Evolutionary conservation across 1,139 yeast species (phyloP).

Genomic region (Candida sanyaensis): DNA sequence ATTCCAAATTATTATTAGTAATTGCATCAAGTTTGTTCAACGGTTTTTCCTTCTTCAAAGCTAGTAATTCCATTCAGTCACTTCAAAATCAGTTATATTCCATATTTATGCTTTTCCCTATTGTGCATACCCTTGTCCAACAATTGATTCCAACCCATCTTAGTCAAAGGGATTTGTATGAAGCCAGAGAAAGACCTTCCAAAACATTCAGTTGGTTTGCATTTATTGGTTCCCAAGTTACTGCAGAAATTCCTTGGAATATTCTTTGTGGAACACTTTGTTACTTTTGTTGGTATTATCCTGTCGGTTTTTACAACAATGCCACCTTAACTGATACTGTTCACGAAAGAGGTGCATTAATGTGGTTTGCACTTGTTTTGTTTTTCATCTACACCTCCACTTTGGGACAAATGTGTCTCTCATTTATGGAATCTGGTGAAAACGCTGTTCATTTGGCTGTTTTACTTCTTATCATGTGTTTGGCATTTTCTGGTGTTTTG

Average conservation of each 20-base stretch:
- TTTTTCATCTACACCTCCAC: slow-evolving; percentile 34
- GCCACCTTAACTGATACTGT: slow-evolving; percentile 37
- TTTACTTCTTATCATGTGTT: slow-evolving; percentile 27
- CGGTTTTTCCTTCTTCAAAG: slow-evolving; percentile 44
- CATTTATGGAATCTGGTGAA: slow-evolving; percentile 38
- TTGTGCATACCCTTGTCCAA: slow-evolving; percentile 53
- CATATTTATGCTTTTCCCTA: slow-evolving; percentile 51
- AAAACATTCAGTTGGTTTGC: slow-evolving; percentile 29
- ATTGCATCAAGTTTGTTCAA: slow-evolving; percentile 43
- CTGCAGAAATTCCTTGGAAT: slow-evolving; percentile 79
- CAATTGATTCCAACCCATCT: slow-evolving; percentile 41
- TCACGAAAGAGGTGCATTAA: slow-evolving; percentile 39
- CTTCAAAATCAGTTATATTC: slow-evolving; percentile 51
- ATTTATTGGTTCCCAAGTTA: slow-evolving; percentile 57
- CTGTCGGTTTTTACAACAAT: slow-evolving; percentile 61
- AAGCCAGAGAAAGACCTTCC: slow-evolving; percentile 33
- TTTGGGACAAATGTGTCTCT: slow-evolving; percentile 37
- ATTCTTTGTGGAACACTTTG: slow-evolving; percentile 61
- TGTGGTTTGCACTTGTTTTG: slow-evolving; percentile 44
- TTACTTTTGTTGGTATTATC: slow-evolving; percentile 38
- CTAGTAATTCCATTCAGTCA: slow-evolving; percentile 34
- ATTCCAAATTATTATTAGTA: slow-evolving; percentile 38
- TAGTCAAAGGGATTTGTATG: slow-evolving; percentile 34
- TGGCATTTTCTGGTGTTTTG: slow-evolving; percentile 37
- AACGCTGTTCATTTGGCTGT: slow-evolving; percentile 36